These are phyloP conservation scores for Trichoderma hamatum DNA, from an alignment of 2,329 filamentous ascomycete species.

Conservation along the genomic window DNA sequence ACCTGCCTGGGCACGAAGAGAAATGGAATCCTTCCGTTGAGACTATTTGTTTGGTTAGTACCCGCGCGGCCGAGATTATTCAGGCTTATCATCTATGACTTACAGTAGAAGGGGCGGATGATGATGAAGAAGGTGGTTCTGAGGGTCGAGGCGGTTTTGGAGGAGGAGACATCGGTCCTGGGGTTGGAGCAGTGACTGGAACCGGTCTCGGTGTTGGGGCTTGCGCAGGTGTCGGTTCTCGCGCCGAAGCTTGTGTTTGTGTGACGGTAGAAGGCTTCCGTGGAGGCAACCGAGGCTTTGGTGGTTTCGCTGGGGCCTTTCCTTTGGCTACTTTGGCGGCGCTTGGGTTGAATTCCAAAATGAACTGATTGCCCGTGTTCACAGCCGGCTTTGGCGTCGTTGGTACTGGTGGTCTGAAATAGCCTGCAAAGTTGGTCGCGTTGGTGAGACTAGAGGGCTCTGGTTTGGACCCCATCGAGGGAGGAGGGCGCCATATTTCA, in stretches of 20 bases:
- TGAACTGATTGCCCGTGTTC: constrained; percentile 41
- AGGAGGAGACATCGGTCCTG: constrained; percentile 25
- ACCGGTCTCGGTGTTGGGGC: constrained; percentile 28
- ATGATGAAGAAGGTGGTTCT: constrained; percentile 33
- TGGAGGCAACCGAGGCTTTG: constrained; percentile 35
- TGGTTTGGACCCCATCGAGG: constrained; percentile 33
- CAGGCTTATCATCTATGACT: constrained; percentile 13
- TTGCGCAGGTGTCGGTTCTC: constrained; percentile 27
- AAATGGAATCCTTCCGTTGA: constrained; percentile 37
- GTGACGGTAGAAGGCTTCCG: constrained; percentile 22
- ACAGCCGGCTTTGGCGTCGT: constrained; percentile 45
- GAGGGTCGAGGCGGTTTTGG: constrained; percentile 37
- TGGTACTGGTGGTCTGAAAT: constrained; percentile 45
- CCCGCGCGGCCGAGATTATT: background rate
- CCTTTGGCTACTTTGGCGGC: constrained; percentile 38
- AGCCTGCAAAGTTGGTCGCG: constrained; percentile 34
- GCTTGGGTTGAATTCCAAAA: constrained; percentile 42
- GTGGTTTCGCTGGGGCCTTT: constrained; percentile 42
- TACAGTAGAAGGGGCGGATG: constrained; percentile 36
- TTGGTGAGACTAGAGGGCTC: constrained; percentile 34
- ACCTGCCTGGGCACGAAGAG: constrained; percentile 38
- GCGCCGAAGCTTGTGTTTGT: constrained; percentile 32
- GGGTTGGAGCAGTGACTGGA: constrained; percentile 15
- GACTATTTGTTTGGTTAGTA: constrained; percentile 30
- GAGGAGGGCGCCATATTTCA: constrained; percentile 44